These are phyloP conservation scores for Adiantum capillusveneris DNA, from an alignment of 75 land plant species.

Conservation along the genomic window DNA sequence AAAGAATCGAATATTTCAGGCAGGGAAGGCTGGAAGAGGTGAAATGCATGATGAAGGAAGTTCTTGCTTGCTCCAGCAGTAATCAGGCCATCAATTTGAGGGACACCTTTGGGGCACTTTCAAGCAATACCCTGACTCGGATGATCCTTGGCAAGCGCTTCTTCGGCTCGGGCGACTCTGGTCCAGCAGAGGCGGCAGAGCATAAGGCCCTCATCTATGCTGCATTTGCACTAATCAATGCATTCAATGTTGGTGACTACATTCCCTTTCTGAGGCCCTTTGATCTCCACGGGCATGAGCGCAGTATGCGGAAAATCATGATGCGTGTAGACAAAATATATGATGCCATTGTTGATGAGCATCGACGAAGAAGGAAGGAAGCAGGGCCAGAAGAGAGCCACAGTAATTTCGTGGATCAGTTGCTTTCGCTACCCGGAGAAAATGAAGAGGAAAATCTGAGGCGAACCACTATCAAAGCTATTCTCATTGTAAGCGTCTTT, in stretches of 20 bases:
- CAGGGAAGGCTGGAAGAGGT: conserved; percentile 19
- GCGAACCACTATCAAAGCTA: conserved; percentile 17
- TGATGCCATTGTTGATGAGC: conserved; percentile 27
- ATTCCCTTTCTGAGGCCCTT: conserved; percentile 32
- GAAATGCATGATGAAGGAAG: conserved; percentile 7
- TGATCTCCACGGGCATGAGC: conserved; percentile 29
- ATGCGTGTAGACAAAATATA: conserved; percentile 14
- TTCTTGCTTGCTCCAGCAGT: not conserved
- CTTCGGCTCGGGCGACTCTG: conserved; percentile 15
- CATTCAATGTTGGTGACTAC: conserved; percentile 31
- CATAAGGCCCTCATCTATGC: conserved; percentile 16
- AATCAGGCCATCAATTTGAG: conserved; percentile 24
- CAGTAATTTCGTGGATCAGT: conserved; percentile 14
- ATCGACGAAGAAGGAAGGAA: conserved; percentile 4
- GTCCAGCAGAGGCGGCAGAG: conserved; percentile 37
- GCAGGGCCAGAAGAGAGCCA: not conserved
- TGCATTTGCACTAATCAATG: conserved; percentile 23
- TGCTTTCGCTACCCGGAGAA: conserved; percentile 21
- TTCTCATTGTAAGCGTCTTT: conserved; percentile 27
- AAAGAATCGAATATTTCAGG: conserved; percentile 17
- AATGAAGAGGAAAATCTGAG: conserved; percentile 5
- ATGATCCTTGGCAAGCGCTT: conserved; percentile 26
- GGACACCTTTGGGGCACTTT: conserved; percentile 12
- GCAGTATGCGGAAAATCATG: conserved; percentile 18
- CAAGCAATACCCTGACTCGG: conserved; percentile 20